Conservation (phyloP, 2,329 filamentous ascomycete species). For the Scedosporium apiospermum region DNA sequence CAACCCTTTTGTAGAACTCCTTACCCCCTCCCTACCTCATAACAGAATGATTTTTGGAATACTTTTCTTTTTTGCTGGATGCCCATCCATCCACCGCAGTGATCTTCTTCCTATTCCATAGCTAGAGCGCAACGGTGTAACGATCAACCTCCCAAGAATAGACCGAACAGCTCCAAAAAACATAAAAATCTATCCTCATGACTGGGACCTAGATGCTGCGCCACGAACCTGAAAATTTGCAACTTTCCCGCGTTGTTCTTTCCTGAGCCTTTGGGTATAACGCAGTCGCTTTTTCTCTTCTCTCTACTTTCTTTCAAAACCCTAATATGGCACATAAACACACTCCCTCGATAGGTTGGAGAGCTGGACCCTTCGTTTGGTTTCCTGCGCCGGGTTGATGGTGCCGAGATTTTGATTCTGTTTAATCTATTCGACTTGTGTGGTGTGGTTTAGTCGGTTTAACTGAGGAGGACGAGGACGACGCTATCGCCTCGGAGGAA, state of each 20-base stretch:
- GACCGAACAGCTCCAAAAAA: background rate
- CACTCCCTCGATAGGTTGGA: no score
- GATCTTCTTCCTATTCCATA: background rate
- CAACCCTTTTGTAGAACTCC: background rate
- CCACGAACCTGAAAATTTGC: background rate
- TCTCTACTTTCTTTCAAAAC: background rate
- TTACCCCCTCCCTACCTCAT: conserved; percentile 7
- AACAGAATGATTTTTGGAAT: conserved; percentile 11
- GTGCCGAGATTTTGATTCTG: no score
- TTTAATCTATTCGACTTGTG: conserved; percentile 5
- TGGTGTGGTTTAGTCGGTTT: conserved; percentile 8
- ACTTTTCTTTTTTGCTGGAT: background rate
- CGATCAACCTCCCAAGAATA: background rate
- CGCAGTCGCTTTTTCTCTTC: background rate
- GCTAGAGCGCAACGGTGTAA: background rate
- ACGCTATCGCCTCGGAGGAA: conserved; percentile 83
- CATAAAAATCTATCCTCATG: background rate
- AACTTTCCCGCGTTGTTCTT: background rate
- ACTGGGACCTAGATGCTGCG: background rate
- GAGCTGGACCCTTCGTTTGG: background rate
- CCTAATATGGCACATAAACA: no score
- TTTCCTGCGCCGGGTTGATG: background rate
- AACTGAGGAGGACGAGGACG: conserved; percentile 78
- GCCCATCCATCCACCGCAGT: background rate
- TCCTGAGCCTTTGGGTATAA: background rate